phyloP scores from a whole-genome alignment of 345 rosid species.

The Hypericum androsaemum region DNA sequence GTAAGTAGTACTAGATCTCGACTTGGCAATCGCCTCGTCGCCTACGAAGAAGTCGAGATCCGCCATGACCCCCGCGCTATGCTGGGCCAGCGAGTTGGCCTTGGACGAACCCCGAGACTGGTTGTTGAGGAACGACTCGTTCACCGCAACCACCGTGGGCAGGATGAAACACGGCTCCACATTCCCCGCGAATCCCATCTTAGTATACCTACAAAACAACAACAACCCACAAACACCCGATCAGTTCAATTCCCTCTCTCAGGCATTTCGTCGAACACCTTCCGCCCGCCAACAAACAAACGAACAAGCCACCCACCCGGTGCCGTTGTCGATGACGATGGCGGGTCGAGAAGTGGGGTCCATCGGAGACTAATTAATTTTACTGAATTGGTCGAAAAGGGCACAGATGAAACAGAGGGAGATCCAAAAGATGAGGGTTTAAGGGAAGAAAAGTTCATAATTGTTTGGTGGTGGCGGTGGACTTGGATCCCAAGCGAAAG shows the following conservation, averaged over 20 bases:
- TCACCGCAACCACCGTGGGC: conserved; percentile 84
- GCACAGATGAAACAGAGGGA: background rate
- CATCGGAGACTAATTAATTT: conserved; percentile 24
- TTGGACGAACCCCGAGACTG: conserved; percentile 61
- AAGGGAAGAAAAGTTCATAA: background rate
- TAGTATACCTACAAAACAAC: conserved; percentile 55
- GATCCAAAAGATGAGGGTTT: background rate
- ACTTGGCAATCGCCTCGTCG: conserved; percentile 66
- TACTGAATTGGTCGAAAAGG: background rate
- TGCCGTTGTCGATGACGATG: conserved; percentile 94
- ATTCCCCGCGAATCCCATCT: conserved; percentile 94
- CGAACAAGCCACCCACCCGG: conserved; percentile 45
- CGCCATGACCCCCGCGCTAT: conserved; percentile 92
- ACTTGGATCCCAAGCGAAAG: conserved; percentile 9
- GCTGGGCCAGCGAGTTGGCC: conserved; percentile 69
- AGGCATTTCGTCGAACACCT: conserved; percentile 37
- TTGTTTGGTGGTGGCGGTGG: background rate
- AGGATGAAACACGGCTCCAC: conserved; percentile 94
- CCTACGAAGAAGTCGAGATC: conserved; percentile 91
- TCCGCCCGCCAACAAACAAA: background rate
- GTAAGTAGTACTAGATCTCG: conserved; percentile 67
- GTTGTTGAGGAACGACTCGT: conserved; percentile 62
- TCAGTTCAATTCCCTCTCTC: background rate
- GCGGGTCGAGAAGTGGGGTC: conserved; percentile 91
- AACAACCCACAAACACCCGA: background rate